Evolutionary conservation across 108 stramenopile species (phyloP), one percentile per base, ranked within the genome.

Genomic region (Cylindrotheca fusiformis): DNA sequence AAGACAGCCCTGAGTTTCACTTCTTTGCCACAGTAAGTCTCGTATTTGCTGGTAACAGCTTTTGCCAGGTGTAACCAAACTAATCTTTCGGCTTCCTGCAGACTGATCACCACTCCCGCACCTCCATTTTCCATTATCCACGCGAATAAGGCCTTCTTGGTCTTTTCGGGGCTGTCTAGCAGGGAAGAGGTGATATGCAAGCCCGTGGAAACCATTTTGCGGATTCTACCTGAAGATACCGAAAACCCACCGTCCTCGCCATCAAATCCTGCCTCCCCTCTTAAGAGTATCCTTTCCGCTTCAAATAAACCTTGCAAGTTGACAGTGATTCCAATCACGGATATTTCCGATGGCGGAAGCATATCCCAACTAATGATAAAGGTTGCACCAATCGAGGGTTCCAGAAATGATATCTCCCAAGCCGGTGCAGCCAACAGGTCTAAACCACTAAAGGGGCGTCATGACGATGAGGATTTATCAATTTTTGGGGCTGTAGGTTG

Each of bases 81-180:
- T 55, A 23, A 55, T 29, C n/a, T 17, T 41, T 58, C 55, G 12
- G 5, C 26, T 44, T 24, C 22, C 26, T 26, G 32, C 26, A 65
- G 63, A 18, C n/a, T 65, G 4, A 28, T 65, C 18, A 31, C 32
- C 36, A 2, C 31, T 5, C 4, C 63, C 32, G 22, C 32, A 14
- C 52, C 63, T 3, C 63, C 63, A 4, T 65, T 65, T 22, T 52
- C 23, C 21, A 32, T 65, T 4, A 32, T 65, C 4, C 52, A 65
- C 52, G 52, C 23, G 19, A 65, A 65, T 32, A 65, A 22, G 31
- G 63, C 63, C 10, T 65, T 65, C 32, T 53, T 26, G 19, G 14
- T n/a, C 24, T 65, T 36, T n/a, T 53, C 63, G 17, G 63, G 52
- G 6, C 2, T 19, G 32, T 3, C 2, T 3, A 10, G 10, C 14